Evolutionary conservation across 2,329 filamentous ascomycete species (phyloP), one percentile per base, ranked within the genome.

Genomic region (Phyllosticta paracitricarpa): DNA sequence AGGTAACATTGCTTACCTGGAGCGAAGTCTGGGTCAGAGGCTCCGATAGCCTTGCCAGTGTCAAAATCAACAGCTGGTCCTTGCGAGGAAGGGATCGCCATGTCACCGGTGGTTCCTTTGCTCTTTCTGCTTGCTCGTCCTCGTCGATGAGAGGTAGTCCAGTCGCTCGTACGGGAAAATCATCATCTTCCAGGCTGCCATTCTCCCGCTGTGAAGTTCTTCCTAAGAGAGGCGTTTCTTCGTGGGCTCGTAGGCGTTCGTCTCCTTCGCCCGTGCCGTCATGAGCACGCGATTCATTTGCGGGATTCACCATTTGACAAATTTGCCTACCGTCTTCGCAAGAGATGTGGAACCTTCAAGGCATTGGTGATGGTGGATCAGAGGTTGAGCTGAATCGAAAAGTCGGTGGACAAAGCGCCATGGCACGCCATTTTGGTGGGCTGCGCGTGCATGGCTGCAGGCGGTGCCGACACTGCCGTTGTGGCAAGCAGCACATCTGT

Each of bases 51-150:
- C 91, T 84, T 8, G 90, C 87, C 54, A 95, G 76, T 0, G 88
- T 91, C 57, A 96, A 80, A 62, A 96, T 86, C 30, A 87, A 76
- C 22, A 96, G 81, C 73, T 96, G 91, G 54, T 84, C 80, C 73
- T 91, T 95, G 62, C 83, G 81, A 0, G 91, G 91, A 1, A 96
- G 77, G 12, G 88, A 85, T 51, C 77, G 77, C 89, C 89, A 94
- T 63, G 85, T 82, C 24, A 88, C 82, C 0, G 79, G 77, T 30
- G 78, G 75, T 54, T 78, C 73, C 63, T 77, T 75, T 5, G 63
- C 60, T 51, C 54, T 40, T 64, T 52, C 51, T 51, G 48, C 55
- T 19, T 61, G 59, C 59, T 61, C 59, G 10, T 57, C 55, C 14
- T 61, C 59, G 22, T 48, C 55, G 28, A 54, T 28, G 35, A 61